phyloP scores from a whole-genome alignment of 2,329 filamentous ascomycete species.

The Graphium sp. region DNA sequence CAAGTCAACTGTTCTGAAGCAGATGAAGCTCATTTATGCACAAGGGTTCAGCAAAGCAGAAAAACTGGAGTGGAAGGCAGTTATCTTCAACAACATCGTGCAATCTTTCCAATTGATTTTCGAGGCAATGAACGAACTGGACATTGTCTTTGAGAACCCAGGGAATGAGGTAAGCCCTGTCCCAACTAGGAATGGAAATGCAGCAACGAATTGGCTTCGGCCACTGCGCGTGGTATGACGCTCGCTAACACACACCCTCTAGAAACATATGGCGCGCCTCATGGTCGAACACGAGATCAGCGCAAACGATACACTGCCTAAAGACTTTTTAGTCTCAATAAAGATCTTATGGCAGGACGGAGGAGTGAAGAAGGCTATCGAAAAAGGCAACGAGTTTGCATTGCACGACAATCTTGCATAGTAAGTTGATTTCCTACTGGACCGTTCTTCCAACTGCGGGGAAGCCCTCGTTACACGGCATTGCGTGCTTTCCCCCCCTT shows the following conservation, averaged over 20 bases:
- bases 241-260: conserved; percentile 7
- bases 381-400: conserved; percentile 90
- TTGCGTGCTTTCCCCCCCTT: no score
- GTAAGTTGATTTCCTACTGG: conserved; percentile 31
- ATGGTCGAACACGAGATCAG: conserved; percentile 69
- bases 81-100: conserved; percentile 89
- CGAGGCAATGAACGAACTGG: conserved; percentile 78
- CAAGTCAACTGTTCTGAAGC: conserved; percentile 94
- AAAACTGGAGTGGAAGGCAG: conserved; percentile 83
- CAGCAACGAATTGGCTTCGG: background rate
- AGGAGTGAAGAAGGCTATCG: conserved; percentile 74
- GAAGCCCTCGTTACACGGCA: no score
- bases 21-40: conserved; percentile 96
- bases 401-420: conserved; percentile 91
- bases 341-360: conserved; percentile 69
- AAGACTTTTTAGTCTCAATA: conserved; percentile 65
- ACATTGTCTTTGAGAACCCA: conserved; percentile 60
- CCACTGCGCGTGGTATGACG: no score
- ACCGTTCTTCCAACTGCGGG: background rate
- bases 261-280: conserved; percentile 68
- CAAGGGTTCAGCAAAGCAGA: conserved; percentile 82
- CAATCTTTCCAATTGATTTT: conserved; percentile 83
- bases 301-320: conserved; percentile 63
- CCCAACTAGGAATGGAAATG: background rate
- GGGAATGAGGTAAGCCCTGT: conserved; percentile 54